Percentiles rank a stretch among this genome's conserved stretches.
Conservation (phyloP, 2,329 filamentous ascomycete species). For the Fusarium sp. region DNA sequence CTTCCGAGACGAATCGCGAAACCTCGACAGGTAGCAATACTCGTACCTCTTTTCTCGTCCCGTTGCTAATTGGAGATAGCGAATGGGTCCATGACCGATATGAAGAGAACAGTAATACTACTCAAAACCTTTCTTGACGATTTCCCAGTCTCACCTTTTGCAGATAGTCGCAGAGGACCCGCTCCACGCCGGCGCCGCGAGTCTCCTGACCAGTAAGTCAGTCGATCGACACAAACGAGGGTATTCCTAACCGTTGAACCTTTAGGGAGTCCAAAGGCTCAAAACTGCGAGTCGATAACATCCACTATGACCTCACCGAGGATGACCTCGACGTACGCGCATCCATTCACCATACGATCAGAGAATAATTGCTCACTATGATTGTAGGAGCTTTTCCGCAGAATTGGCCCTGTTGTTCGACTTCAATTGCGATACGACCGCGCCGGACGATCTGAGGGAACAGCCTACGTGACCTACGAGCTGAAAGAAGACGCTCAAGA, state of each 20-base stretch:
- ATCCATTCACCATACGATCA: background rate
- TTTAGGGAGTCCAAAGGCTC: constrained; percentile 67
- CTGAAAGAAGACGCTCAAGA: constrained; percentile 75
- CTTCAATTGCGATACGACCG: constrained; percentile 86
- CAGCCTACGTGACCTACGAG: constrained; percentile 86
- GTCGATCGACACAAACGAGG: constrained; percentile 5
- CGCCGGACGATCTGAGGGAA: constrained; percentile 86
- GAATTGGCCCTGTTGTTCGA: constrained; percentile 78
- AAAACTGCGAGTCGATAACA: constrained; percentile 86
- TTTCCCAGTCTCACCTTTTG: constrained; percentile 36
- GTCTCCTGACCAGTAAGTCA: constrained; percentile 54
- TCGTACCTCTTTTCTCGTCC: background rate
- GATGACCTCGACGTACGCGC: constrained; percentile 79
- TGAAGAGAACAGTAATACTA: constrained; percentile 74
- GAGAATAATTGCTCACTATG: constrained; percentile 40
- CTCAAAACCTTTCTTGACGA: constrained; percentile 8
- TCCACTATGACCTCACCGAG: constrained; percentile 92
- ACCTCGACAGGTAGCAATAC: constrained; percentile 74
- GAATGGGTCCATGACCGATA: constrained; percentile 97
- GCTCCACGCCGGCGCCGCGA: constrained; percentile 57
- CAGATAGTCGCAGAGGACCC: constrained; percentile 55
- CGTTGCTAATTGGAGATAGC: constrained; percentile 55
- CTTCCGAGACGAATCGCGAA: constrained; percentile 71
- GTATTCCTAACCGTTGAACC: constrained; percentile 23
- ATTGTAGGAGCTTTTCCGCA: constrained; percentile 79